These are phyloP conservation scores for Rutstroemia sydowiana DNA, from an alignment of 2,329 filamentous ascomycete genomes.

Conservation along the genomic window DNA sequence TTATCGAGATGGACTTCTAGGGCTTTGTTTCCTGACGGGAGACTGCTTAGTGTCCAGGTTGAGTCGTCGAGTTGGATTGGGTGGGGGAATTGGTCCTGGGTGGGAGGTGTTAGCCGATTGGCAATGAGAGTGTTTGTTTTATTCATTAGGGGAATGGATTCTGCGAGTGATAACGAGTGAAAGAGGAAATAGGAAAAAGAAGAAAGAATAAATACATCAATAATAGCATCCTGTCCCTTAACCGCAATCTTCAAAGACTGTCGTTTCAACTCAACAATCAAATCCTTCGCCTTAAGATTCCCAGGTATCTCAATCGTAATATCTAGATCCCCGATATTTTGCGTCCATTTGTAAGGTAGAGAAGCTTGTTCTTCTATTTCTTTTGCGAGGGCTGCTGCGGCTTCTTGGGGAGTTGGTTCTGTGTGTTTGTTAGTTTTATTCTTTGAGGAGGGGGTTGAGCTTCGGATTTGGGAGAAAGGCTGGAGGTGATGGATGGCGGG, in stretches of 20 bases:
- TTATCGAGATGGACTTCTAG: slow-evolving; percentile 90
- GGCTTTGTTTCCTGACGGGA: slow-evolving; percentile 55
- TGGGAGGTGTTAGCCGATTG: not conserved
- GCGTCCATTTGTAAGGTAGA: slow-evolving; percentile 95
- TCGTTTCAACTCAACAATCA: slow-evolving; percentile 78
- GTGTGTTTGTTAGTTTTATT: slow-evolving; percentile 5
- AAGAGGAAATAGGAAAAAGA: not conserved
- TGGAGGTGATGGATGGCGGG: slow-evolving; percentile 1
- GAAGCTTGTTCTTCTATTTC: slow-evolving; percentile 83
- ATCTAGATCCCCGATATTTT: slow-evolving; percentile 85
- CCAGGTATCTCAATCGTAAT: slow-evolving; percentile 69
- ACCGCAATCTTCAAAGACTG: slow-evolving; percentile 69
- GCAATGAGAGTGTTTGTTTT: not conserved
- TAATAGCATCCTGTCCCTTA: slow-evolving; percentile 81
- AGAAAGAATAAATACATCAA: slow-evolving; percentile 51
- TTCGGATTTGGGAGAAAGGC: too few species aligned
- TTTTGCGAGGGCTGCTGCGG: slow-evolving; percentile 55
- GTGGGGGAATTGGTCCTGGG: slow-evolving; percentile 77
- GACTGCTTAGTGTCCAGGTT: slow-evolving; percentile 82
- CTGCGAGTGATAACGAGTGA: too few species aligned
- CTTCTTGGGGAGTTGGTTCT: slow-evolving; percentile 40
- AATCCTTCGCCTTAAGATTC: slow-evolving; percentile 76
- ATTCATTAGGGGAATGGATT: too few species aligned
- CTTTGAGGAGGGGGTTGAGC: not conserved
- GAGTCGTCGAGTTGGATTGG: slow-evolving; percentile 76